Base-by-base conservation (phyloP, 2,329 filamentous ascomycete species). In the Trichophyton benhamiae region DNA sequence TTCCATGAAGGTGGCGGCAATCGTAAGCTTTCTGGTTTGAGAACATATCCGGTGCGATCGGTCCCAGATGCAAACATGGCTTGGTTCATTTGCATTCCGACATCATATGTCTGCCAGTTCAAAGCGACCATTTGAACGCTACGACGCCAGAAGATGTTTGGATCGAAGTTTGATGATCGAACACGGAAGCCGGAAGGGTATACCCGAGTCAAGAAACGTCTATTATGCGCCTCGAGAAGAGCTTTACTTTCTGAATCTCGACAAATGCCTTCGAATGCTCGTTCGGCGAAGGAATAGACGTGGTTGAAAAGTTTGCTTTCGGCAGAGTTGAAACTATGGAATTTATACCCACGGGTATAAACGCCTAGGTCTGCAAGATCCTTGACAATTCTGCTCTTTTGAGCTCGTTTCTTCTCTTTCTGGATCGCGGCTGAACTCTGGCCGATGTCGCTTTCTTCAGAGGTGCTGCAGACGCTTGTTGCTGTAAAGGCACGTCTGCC, bases 71-170 rank as follows among this genome's bases (percentile, higher is more conserved):
- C 88, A 71, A 96, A 99, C 94, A 99, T 97, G 69, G 94, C 94
- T 67, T 94, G 88, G 72, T 97, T 97, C 73, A 97, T 82, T 71
- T 97, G 92, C 83, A 96, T 94, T 53, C 91, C 90, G 17, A 95
- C 81, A 71, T 97, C 94, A 70, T 95, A 96, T 0, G 91, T 97
- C 75, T 99, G 94, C 92, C 94, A 97, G 75, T 99, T 99, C 65
- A 97, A 80, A 0, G 94, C 94, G 13, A 88, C 91, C 92, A 99
- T 97, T 75, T 99, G 94, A 17, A 96, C 94, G 36, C 94, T 94
- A 49, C 90, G 86, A 59, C 92, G 86, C 94, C 94, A 99, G 72
- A 94, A 95, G 64, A 87, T 86, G 65, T 96, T 82, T 0, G 94
- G 94, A 69, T 96, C 91, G 70, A 96, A 97, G 75, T 99, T 99